Evolutionary conservation across 805 yeast species (phyloP), one percentile per base, ranked within the genome.

Genomic region (Metschnikowia cubensis): DNA sequence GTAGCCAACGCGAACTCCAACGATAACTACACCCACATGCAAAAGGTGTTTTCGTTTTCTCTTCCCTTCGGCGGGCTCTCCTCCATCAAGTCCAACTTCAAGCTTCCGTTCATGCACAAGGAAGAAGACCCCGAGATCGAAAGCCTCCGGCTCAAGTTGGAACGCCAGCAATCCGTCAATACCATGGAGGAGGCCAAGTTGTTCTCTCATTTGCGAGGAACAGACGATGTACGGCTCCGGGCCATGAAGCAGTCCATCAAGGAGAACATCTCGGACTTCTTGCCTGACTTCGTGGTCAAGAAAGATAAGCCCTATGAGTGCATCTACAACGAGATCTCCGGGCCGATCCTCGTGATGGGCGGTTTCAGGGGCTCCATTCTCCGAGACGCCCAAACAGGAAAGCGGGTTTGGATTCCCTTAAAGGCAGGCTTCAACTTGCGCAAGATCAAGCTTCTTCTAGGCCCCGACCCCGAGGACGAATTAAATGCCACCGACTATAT

Each of bases 301-400:
- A 63, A 62, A 42, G 71, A 72, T 6, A 68, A 66, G 33, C 52
- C 56, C 18, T 47, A 60, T 51, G 77, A 78, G 31, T 62, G 77
- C 1, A 73, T 84, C 1, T 85, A 75, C 74, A 76, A 79, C 51
- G 79, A 78, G 22, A 57, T 89, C 1, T 84, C 82, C 20, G 97
- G 97, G 4, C 90, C 90, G 60, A 75, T 91, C 1, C 80, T 91
- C 2, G 73, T 91, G 1, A 51, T 91, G 65, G 97, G 97, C 4
- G 97, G 97, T 0, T 91, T 87, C 66, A 74, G 97, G 59, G 97
- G 97, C 2, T 81, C 89, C 41, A 79, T 85, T 4, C 68, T 91
- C 47, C 65, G 92, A 40, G 94, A 88, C 59, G 61, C 80, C 0
- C 69, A 70, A 11, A 84, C 96, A 0, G 67, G 74, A 13, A 80